Evolutionary conservation across 306 rosid species (phyloP).

Genomic region (Lathyrus tuberosus): DNA sequence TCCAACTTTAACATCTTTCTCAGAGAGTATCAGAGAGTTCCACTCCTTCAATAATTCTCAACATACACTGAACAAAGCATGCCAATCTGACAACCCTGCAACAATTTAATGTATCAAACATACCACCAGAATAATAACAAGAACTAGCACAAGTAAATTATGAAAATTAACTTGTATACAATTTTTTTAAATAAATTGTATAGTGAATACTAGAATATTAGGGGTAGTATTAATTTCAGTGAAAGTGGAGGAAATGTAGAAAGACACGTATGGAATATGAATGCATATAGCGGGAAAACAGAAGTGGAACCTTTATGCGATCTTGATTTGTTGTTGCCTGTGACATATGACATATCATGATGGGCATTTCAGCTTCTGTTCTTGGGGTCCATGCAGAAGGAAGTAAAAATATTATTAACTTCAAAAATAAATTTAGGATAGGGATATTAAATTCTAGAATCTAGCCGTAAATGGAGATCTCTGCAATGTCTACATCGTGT

Average conservation of each 20-base stretch:
- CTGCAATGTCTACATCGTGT: too few species aligned
- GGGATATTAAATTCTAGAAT: too few species aligned
- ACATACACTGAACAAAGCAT: constrained; percentile 52
- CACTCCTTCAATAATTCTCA: constrained; percentile 47
- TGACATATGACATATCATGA: constrained; percentile 63
- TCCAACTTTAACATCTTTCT: constrained; percentile 40
- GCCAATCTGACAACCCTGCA: constrained; percentile 68
- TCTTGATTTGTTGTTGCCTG: constrained; percentile 47
- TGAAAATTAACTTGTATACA: constrained; percentile 13
- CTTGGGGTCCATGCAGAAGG: constrained; percentile 48
- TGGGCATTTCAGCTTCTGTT: constrained; percentile 67
- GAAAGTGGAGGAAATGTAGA: constrained; percentile 45
- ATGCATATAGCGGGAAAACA: constrained; percentile 50
- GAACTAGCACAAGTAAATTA: neutral
- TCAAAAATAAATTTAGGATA: too few species aligned
- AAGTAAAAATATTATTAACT: too few species aligned
- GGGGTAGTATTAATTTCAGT: constrained; percentile 51
- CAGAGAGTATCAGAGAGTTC: constrained; percentile 45
- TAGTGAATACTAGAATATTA: constrained; percentile 23
- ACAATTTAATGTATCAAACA: constrained; percentile 23
- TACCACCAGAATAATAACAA: constrained; percentile 23
- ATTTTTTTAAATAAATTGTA: neutral
- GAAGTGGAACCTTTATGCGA: constrained; percentile 48
- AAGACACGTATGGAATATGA: constrained; percentile 58
- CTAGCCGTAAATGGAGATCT: too few species aligned